phyloP scores from a whole-genome alignment of 2,329 filamentous ascomycete genomes.

The Aspergillus sclerotialis region DNA sequence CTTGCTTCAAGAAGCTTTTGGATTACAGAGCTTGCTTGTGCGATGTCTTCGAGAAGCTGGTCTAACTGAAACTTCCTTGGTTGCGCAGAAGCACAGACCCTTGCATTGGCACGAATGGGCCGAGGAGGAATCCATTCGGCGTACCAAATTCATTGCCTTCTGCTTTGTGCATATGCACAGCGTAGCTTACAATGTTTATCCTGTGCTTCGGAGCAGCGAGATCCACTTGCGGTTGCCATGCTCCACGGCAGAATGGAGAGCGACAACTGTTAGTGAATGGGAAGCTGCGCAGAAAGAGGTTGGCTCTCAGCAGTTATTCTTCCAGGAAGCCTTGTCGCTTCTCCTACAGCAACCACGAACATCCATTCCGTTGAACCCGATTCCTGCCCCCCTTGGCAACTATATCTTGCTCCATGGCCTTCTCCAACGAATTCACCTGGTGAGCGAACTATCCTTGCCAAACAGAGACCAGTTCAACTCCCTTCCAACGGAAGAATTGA shows the following conservation, averaged over 20 bases:
- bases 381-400: slow-evolving; percentile 51
- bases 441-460: slow-evolving; percentile 25
- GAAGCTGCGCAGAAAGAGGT: slow-evolving; percentile 20
- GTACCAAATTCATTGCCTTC: slow-evolving; percentile 32
- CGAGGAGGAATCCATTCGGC: slow-evolving; percentile 26
- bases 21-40: slow-evolving; percentile 23
- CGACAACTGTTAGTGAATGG: slow-evolving; percentile 25
- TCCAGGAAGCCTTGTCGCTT: slow-evolving; percentile 27
- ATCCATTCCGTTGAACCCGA: slow-evolving; percentile 21
- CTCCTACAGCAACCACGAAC: slow-evolving; percentile 23
- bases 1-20: slow-evolving; percentile 26
- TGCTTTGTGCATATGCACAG: slow-evolving; percentile 34
- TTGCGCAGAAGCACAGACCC: slow-evolving; percentile 14
- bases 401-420: slow-evolving; percentile 67
- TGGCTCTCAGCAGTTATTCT: slow-evolving; percentile 23
- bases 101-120: slow-evolving; percentile 31
- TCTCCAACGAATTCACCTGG: slow-evolving; percentile 56
- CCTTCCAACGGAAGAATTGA: slow-evolving; percentile 26
- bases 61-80: slow-evolving; percentile 17
- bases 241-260: slow-evolving; percentile 30
- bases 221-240: slow-evolving; percentile 32
- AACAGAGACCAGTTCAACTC: slow-evolving; percentile 23
- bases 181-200: slow-evolving; percentile 33
- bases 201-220: slow-evolving; percentile 30
- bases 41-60: slow-evolving; percentile 23